Conservation (phyloP, 768 basidiomycete species). For the Kwoniella newhampshirensis region DNA sequence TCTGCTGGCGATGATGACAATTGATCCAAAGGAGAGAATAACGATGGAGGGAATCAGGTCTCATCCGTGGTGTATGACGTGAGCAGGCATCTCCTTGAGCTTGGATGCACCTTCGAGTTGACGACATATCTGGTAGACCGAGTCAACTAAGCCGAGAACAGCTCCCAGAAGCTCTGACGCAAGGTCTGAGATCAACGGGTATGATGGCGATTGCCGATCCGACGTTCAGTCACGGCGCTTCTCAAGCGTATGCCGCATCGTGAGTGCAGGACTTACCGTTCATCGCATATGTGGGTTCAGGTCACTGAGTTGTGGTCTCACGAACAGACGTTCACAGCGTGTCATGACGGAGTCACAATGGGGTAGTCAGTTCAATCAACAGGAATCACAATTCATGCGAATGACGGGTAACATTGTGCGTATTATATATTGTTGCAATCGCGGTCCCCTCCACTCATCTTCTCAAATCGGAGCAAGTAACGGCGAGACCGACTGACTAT, state of each 20-base stretch:
- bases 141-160: conserved; percentile 64
- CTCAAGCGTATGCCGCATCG: conserved; percentile 38
- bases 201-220: conserved; percentile 74
- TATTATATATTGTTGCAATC: no score
- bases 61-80: conserved; percentile 78
- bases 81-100: no score
- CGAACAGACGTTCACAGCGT: conserved; percentile 7
- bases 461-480: no score
- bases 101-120: not conserved
- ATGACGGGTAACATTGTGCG: conserved; percentile 48
- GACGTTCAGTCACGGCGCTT: conserved; percentile 24
- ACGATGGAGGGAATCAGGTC: conserved; percentile 61
- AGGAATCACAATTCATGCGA: conserved; percentile 50
- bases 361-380: conserved; percentile 41
- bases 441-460: no score
- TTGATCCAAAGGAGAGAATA: conserved; percentile 69
- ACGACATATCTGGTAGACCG: conserved; percentile 62
- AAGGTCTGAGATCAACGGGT: conserved; percentile 66
- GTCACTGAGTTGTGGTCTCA: no score
- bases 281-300: no score
- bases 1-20: conserved; percentile 69
- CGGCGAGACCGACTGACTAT: no score
- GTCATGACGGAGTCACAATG: conserved; percentile 32
- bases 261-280: no score
- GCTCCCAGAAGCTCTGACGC: conserved; percentile 70